Evolutionary conservation across 2,329 filamentous ascomycete genomes (phyloP).

Genomic region (Albifimbria verrucaria): DNA sequence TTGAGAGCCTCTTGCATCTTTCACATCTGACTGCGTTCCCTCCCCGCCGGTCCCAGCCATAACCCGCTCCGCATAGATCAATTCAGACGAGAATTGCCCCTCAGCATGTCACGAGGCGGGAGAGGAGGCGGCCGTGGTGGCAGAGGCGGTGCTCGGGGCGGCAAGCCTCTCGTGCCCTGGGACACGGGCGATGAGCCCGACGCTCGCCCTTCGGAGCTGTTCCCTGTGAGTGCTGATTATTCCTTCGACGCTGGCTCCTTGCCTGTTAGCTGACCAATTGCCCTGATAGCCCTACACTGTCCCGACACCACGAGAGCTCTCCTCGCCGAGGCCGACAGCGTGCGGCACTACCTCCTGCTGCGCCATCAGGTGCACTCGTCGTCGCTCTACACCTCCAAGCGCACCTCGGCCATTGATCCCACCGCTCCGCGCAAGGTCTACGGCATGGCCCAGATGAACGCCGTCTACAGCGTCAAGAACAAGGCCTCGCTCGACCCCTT

Average conservation of each 20-base stretch:
- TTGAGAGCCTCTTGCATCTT: no score
- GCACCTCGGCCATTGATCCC: slow-evolving; percentile 37
- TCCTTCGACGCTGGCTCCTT: neutral
- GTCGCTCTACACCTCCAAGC: slow-evolving; percentile 55
- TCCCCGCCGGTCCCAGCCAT: neutral
- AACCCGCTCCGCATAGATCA: neutral
- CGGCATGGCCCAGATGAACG: slow-evolving; percentile 57
- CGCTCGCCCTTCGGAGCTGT: slow-evolving; percentile 55
- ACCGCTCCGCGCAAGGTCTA: slow-evolving; percentile 41
- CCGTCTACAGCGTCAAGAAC: slow-evolving; percentile 51
- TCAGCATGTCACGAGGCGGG: slow-evolving; percentile 49
- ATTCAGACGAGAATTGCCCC: slow-evolving; percentile 1
- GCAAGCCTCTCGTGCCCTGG: slow-evolving; percentile 49
- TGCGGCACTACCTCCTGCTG: slow-evolving; percentile 52
- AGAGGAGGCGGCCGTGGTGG: slow-evolving; percentile 50
- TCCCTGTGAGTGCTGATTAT: slow-evolving; percentile 41
- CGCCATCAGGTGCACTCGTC: slow-evolving; percentile 54
- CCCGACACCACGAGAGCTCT: slow-evolving; percentile 41
- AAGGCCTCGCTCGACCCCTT: slow-evolving; percentile 57
- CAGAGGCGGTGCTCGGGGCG: slow-evolving; percentile 43
- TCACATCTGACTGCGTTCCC: slow-evolving; percentile 6
- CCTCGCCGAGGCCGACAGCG: slow-evolving; percentile 40
- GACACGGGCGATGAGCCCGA: slow-evolving; percentile 52
- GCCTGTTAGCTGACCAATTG: slow-evolving; percentile 7
- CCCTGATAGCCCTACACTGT: slow-evolving; percentile 44